Base-by-base conservation (phyloP, 1,139 yeast genomes). In the Scheffersomyces titani region DNA sequence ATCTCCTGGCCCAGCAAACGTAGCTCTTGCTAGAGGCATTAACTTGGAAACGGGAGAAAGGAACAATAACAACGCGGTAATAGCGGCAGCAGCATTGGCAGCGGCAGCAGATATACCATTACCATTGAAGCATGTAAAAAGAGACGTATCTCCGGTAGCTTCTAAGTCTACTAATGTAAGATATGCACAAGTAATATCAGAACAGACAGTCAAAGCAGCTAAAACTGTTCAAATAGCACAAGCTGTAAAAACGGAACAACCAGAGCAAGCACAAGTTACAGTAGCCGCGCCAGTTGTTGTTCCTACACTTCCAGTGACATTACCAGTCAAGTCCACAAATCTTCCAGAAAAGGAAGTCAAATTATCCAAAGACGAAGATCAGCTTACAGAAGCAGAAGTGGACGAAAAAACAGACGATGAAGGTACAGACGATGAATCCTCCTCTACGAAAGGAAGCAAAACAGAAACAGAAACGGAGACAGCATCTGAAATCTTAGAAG, bases 41-140 rank as follows among this genome's bases (percentile, higher is more conserved):
- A 76, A 75, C 61, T 65, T 71, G 49, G 76, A 72, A 51, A 70
- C 74, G 5, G 77, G 79, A 1, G 74, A 73, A 59, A 58, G 81
- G 53, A 75, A 72, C 56, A 73, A 66, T 45, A 72, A 75, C 58
- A 85, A 85, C 64, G 89, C 88, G 1, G 78, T 80, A 58, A 85
- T 86, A 24, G 91, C 90, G 0, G 90, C 90, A 2, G 90, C 90
- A 9, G 90, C 90, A 0, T 74, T 86, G 53, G 90, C 90, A 1
- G 90, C 88, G 0, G 91, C 90, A 1, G 90, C 90, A 6, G 89
- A 85, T 52, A 80, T 83, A 6, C 90, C 90, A 0, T 65, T 87
- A 46, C 89, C 89, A 0, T 70, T 84, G 56, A 64, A 72, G 49
- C 55, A 46, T 6, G 55, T 57, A 30, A 30, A 30, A 30, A 30